Evolutionary conservation across 129 eudicot genomes (phyloP), one percentile per base, ranked within the genome.

Genomic region (carrot (Daucus carota)): DNA sequence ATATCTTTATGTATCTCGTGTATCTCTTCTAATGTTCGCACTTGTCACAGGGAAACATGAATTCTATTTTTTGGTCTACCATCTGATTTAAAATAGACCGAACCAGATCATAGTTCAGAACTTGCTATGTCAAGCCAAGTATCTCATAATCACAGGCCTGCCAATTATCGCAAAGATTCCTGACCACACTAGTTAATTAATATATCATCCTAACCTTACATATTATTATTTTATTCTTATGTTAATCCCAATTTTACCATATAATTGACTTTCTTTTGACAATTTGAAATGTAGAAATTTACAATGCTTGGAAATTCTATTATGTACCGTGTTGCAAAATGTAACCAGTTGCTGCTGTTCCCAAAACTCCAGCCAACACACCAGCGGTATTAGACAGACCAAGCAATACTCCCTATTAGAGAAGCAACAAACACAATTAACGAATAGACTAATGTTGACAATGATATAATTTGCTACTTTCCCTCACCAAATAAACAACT

Each of bases 301-400:
- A 18, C 17, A 43, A 71, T 73, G 43, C 22, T 32, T 17, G 24
- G 44, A 73, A 26, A 36, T n/a, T 31, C 29, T 48, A 24, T 47
- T 38, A 72, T 15, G 72, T 85, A 93, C 98, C 98, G 42, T 93
- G 98, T 85, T 93, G 98, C 86, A 93, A 88, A 73, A 93, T 93
- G 80, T 93, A 90, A 82, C 98, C 98, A 29, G 98, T 93, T 50
- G 98, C 96, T 71, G 96, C 96, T n/a, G 98, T 93, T 52, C 98
- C 98, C 54, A 93, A 80, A 31, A 93, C 98, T 77, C 98, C 98
- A 50, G 98, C 98, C 83, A 93, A 74, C 76, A 93, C 98, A 38
- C 98, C 98, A 46, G 98, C 98, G 38, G 98, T 93, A 80, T 93
- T 93, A 26, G 98, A 93, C 43, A 93, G 87, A 45, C 98, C 98